Percentiles rank a stretch among this genome's conserved stretches.
Conservation (phyloP, 164 flowering plant species). For the Nelumbo lutea region DNA sequence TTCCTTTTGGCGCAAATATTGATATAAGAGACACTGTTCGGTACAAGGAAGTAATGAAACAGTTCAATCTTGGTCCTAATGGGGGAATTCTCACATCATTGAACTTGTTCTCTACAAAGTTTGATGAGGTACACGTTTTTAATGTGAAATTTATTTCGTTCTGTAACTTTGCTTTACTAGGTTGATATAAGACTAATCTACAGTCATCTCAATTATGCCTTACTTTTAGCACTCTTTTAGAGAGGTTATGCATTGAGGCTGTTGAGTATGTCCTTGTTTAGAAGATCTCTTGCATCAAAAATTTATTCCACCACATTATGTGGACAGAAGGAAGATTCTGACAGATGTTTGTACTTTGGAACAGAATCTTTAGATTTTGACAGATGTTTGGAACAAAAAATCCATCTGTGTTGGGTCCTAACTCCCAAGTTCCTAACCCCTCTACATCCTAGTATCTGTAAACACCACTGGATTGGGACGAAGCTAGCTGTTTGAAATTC, state of each 20-base stretch:
- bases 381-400: background rate
- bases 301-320: background rate
- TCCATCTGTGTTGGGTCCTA: background rate
- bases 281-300: background rate
- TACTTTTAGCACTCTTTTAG: background rate
- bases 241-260: background rate
- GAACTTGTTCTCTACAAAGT: slow-evolving; percentile 85
- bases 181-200: background rate
- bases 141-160: too few species aligned
- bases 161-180: background rate
- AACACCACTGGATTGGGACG: background rate
- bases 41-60: slow-evolving; percentile 97
- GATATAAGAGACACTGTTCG: slow-evolving; percentile 89
- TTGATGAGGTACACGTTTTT: slow-evolving; percentile 66
- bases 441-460: background rate
- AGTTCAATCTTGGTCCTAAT: slow-evolving; percentile 92
- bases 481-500: background rate
- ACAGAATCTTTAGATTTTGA: background rate
- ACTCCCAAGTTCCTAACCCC: background rate
- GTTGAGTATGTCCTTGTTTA: background rate
- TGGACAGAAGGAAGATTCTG: background rate
- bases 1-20: slow-evolving; percentile 87
- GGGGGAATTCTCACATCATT: slow-evolving; percentile 94
- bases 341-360: background rate
- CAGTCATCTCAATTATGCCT: background rate